Evolutionary conservation across 768 basidiomycete species (phyloP), one percentile per base, ranked within the genome.

Genomic region (Boletus rubropictus): DNA sequence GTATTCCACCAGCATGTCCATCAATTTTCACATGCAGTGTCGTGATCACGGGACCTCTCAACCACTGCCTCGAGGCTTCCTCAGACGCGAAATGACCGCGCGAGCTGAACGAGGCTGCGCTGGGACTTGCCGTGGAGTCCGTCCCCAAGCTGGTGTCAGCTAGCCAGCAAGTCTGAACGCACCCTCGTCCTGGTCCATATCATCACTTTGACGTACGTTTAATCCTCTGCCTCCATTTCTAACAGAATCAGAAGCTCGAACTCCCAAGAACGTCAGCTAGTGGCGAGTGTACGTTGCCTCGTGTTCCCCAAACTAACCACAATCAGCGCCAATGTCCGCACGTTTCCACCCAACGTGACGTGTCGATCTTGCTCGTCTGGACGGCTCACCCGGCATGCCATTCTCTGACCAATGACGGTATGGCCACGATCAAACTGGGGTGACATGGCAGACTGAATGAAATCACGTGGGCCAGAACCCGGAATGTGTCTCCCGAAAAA

Each of bases 21-120:
- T 56, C 55, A 48, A 5, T 58, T 46, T 48, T 32, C 43, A 42
- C 44, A 39, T 35, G 12, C 34, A 42, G 21, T 22, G 34, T 35
- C 35, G 22, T 34, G 43, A 48, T 64, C 61, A 63, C 60, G 57
- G 55, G 61, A 59, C 59, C 41, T 51, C 48, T 50, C 42, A 32
- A 32, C 32, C 8, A 11, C 44, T 45, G 61, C 61, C 62, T 63
- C 60, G 63, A 63, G 62, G 62, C 62, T 49, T 22, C 51, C 45
- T 55, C 44, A 25, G 35, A 45, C 55, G 56, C 61, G 61, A 62
- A 51, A 63, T 63, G 61, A 63, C 60, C 62, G 61, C 63, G 60
- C 47, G 61, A 62, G 41, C 37, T 11, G 2, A 4, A n/a, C n/a
- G n/a, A n/a, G n/a, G n/a, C n/a, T n/a, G n/a, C n/a, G n/a, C 38